These are phyloP conservation scores for Plasmodium sp. DNA, from an alignment of 169 alveolate species.

Conservation along the genomic window DNA sequence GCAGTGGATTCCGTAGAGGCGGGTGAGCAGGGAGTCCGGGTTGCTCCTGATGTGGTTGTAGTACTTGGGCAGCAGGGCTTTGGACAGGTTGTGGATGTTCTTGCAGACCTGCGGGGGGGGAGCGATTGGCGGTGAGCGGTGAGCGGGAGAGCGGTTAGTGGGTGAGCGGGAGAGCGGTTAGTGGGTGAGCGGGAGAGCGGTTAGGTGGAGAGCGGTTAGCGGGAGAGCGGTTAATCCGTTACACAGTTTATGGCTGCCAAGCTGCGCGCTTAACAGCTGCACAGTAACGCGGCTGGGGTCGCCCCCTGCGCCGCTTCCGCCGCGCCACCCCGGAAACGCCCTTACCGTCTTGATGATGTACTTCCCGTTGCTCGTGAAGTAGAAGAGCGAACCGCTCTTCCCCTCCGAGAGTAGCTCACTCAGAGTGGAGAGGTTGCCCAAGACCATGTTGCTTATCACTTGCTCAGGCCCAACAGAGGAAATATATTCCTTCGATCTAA, in stretches of 20 bases:
- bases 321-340: conserved; percentile 5
- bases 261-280: too few relatives aligned
- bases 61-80: conserved; percentile 36
- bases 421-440: conserved; percentile 95
- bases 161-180: too few relatives aligned
- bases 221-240: not conserved
- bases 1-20: conserved; percentile 93
- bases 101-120: conserved; percentile 14
- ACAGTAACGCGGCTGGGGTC: not conserved
- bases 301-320: too few relatives aligned
- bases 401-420: conserved; percentile 96
- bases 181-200: too few relatives aligned
- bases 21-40: conserved; percentile 87
- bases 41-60: conserved; percentile 75
- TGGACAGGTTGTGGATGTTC: conserved; percentile 13
- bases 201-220: too few relatives aligned
- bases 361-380: conserved; percentile 94
- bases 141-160: too few relatives aligned
- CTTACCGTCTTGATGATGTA: conserved; percentile 86
- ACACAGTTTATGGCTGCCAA: not conserved
- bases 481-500: conserved; percentile 92
- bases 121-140: not conserved
- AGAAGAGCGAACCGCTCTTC: conserved; percentile 96
- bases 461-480: conserved; percentile 98
- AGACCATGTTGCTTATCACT: conserved; percentile 93